Conservation (phyloP, 2,329 filamentous ascomycete species). For the Westerdykella ornata region DNA sequence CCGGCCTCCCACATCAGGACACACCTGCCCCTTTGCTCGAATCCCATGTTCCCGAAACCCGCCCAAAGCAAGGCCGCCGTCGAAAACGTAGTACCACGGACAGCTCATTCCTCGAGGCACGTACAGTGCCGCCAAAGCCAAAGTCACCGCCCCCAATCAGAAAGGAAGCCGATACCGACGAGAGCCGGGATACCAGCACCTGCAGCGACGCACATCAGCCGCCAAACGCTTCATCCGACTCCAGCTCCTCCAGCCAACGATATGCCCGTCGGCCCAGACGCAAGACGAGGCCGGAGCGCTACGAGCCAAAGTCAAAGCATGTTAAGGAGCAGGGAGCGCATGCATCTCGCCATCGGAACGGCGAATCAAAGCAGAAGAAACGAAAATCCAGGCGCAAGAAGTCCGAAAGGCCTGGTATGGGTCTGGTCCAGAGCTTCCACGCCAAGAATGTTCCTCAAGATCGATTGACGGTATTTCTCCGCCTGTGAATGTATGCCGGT, state of each 20-base stretch:
- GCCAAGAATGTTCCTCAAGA: slow-evolving; percentile 41
- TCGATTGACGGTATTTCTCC: slow-evolving; percentile 42
- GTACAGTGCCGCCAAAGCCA: slow-evolving; percentile 9
- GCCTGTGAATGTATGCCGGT: slow-evolving; percentile 7
- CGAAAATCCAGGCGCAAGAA: slow-evolving; percentile 34
- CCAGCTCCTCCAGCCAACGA: slow-evolving; percentile 15
- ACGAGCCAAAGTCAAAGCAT: slow-evolving; percentile 34
- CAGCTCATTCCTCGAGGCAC: slow-evolving; percentile 33
- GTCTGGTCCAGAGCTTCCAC: slow-evolving; percentile 40
- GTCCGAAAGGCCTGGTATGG: slow-evolving; percentile 32
- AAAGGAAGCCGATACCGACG: slow-evolving; percentile 6
- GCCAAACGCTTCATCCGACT: slow-evolving; percentile 10
- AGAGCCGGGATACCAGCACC: slow-evolving; percentile 6
- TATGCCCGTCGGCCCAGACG: slow-evolving; percentile 43
- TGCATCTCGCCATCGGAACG: slow-evolving; percentile 12
- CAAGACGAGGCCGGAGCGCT: slow-evolving; percentile 44
- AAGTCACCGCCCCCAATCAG: slow-evolving; percentile 4
- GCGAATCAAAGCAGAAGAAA: slow-evolving; percentile 28
- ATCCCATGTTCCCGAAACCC: slow-evolving; percentile 13
- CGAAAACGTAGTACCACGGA: slow-evolving; percentile 35
- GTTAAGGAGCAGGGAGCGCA: slow-evolving; percentile 21
- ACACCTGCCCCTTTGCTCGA: slow-evolving; percentile 17
- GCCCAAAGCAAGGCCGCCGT: slow-evolving; percentile 10
- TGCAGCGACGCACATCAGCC: slow-evolving; percentile 13
- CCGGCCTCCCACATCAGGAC: slow-evolving; percentile 13